These are phyloP conservation scores for Thelonectria olida DNA, from an alignment of 2,329 filamentous ascomycete genomes.

Conservation along the genomic window DNA sequence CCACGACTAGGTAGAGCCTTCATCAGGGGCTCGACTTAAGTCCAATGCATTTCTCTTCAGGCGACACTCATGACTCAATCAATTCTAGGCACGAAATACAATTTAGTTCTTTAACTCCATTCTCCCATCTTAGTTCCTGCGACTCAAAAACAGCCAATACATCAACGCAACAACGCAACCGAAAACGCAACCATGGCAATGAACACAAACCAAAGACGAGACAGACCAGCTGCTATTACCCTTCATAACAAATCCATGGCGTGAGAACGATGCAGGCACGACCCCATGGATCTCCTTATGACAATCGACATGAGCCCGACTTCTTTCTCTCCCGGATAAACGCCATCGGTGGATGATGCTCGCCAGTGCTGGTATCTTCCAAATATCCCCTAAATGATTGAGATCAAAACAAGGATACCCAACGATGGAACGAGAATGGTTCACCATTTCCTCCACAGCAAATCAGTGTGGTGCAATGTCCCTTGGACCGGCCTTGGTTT, in stretches of 20 bases:
- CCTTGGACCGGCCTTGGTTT: neutral
- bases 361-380: neutral
- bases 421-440: no score
- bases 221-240: neutral
- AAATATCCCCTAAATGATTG: no score
- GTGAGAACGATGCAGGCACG: neutral
- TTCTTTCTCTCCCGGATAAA: neutral
- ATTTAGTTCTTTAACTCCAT: no score
- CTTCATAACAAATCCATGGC: neutral
- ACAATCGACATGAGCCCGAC: neutral
- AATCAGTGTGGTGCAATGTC: neutral
- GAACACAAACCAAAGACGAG: neutral
- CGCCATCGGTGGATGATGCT: neutral
- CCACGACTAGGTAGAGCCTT: no score
- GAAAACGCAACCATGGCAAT: neutral
- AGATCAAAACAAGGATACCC: no score
- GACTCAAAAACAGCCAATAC: neutral
- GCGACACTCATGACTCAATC: neutral
- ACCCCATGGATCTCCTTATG: neutral
- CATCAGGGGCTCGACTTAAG: no score
- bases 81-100: neutral
- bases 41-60: neutral
- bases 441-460: neutral
- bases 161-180: neutral
- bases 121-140: neutral